Evolutionary conservation across 106 monocot genomes (phyloP), one percentile per base, ranked within the genome.

Genomic region (Acanthochlamys bracteata): DNA sequence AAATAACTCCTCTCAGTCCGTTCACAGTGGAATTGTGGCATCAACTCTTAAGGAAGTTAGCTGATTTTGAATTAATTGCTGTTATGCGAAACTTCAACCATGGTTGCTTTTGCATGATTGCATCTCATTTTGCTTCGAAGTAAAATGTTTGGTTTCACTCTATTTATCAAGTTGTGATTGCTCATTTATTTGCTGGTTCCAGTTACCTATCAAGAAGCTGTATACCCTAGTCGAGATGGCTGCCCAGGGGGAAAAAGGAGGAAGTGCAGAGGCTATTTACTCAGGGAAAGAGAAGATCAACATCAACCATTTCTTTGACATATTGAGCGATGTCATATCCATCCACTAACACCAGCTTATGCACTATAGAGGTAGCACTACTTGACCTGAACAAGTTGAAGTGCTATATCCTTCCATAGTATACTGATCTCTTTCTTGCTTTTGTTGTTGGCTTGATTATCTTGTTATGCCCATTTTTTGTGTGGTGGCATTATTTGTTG

Each of bases 191-290:
- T 46, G 45, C 45, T 46, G 55, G 52, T 71, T 51, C 27, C 82
- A 94, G 94, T 74, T 86, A 64, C 83, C 94, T 17, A 39, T 90
- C 14, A 90, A 89, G 82, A 83, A 86, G 63, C 66, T 94, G 8
- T 94, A 89, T 66, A 81, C 76, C 76, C 49, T 94, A 25, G 83
- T 94, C 60, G 94, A 94, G 66, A 89, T 84, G 94, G 94, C 94
- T 70, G 89, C 84, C 8, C 86, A 89, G 59, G 90, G 89, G 59
- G 73, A 76, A 16, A 72, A 21, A 7, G 81, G 86, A 25, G 81
- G 86, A 66, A 83, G 74, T 63, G 83, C 86, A 7, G 86, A 93
- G 67, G 89, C 86, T 58, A 86, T 90, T 41, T 89, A 84, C 46
- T 66, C 86, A 4, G 94, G 89, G 11, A 64, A 73, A 74, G 86